Evolutionary conservation across 768 basidiomycete species (phyloP).

Genomic region (Amanita thiersii): DNA sequence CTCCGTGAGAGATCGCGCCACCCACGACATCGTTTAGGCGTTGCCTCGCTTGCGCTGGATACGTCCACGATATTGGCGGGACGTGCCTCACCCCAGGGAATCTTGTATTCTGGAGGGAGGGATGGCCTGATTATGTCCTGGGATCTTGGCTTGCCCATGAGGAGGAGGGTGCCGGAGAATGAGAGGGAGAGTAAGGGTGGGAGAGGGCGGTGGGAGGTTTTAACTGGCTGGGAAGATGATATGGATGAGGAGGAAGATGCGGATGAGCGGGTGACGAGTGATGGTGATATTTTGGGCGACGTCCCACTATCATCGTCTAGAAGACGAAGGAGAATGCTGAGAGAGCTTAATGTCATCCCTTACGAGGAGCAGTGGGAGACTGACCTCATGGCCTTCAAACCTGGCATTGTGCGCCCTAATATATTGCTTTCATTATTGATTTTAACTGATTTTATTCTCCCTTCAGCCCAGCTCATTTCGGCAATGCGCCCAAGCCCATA

Average conservation of each 20-base stretch:
- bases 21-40: constrained; percentile 82
- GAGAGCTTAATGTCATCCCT: constrained; percentile 33
- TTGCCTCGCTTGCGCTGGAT: constrained; percentile 84
- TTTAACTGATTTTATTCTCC: constrained; percentile 9
- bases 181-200: constrained; percentile 15
- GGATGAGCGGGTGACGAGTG: constrained; percentile 48
- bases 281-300: constrained; percentile 74
- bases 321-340: constrained; percentile 27
- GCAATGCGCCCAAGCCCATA: constrained; percentile 83
- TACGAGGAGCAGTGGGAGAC: constrained; percentile 78
- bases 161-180: constrained; percentile 26
- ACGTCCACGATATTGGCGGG: constrained; percentile 71
- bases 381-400: constrained; percentile 44
- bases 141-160: constrained; percentile 72
- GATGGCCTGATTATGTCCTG: constrained; percentile 86
- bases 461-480: constrained; percentile 59
- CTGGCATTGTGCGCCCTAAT: constrained; percentile 35
- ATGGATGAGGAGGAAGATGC: constrained; percentile 57
- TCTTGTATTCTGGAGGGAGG: constrained; percentile 83
- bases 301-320: constrained; percentile 28
- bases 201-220: constrained; percentile 59
- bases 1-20: constrained; percentile 22
- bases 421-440: constrained; percentile 1
- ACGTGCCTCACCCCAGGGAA: constrained; percentile 65
- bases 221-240: constrained; percentile 82